Base-by-base conservation (phyloP, 495 filamentous ascomycete genomes). In the Talaromyces trachyspermus region DNA sequence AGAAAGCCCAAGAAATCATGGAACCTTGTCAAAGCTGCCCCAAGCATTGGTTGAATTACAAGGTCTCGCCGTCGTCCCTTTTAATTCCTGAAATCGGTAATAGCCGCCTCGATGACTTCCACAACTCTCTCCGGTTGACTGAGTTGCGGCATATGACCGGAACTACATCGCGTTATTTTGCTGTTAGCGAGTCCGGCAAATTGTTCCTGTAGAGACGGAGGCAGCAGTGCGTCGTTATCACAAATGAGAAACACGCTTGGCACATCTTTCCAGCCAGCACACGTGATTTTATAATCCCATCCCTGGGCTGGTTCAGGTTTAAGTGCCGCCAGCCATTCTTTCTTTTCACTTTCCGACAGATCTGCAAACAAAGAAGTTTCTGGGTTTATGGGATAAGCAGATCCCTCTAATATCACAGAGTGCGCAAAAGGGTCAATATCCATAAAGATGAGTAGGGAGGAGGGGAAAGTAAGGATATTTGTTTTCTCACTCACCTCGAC, bases 241-340 rank as follows among this genome's bases (percentile, higher is more conserved):
- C 59, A 65, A 2, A 66, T 33, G 4, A 63, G 41, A 47, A 66
- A 66, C 18, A 56, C 55, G 20, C 54, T 61, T 0, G 55, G 52
- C 1, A 69, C 50, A 25, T 62, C 56, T 39, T 55, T 54, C 55
- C 61, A 66, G 2, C 61, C 63, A 8, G 42, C 24, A 32, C 58
- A 59, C 1, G 5, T 32, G 5, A 62, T 45, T 8, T n/a, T 48
- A 10, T 48, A 54, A 17, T 58, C 53, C 58, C 61, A 60, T 7
- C 51, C 54, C 2, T 19, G 29, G 15, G 49, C 49, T 2, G 53
- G 49, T 25, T 61, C 54, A 2, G 44, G 29, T 10, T 56, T 15
- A n/a, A 64, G 49, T 22, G 36, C 46, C 27, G 36, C 15, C 15
- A 46, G 25, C 61, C 59, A 64, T 4, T 33, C 9, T 12, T 32